Evolutionary conservation across 768 basidiomycete species (phyloP).

Genomic region (Dioszegia hungarica): DNA sequence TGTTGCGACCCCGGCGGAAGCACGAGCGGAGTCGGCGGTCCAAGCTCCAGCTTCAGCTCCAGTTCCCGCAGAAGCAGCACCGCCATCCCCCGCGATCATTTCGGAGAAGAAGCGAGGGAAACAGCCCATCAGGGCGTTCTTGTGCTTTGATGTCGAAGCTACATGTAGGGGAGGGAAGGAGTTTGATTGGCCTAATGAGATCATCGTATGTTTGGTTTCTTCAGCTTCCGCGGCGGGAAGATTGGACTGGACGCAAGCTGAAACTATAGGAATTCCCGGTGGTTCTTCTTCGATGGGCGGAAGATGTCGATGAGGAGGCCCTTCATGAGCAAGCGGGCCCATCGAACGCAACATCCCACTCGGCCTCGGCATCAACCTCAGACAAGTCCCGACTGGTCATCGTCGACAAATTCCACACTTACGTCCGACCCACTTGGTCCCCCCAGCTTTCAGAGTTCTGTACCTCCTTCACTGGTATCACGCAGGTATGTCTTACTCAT

Average conservation of each 20-base stretch:
- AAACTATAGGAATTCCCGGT: conserved; percentile 80
- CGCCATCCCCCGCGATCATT: not conserved
- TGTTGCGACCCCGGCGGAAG: too few relatives aligned
- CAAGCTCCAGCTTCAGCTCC: not conserved
- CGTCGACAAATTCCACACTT: conserved; percentile 77
- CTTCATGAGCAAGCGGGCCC: not conserved
- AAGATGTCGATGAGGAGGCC: not conserved
- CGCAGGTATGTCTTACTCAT: conserved; percentile 61
- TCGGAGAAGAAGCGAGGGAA: conserved; percentile 11
- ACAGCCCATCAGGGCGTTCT: conserved; percentile 63
- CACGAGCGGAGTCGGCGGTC: too few relatives aligned
- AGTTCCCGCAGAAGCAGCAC: not conserved
- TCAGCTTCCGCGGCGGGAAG: not conserved
- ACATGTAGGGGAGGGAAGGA: conserved; percentile 55
- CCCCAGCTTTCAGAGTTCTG: conserved; percentile 80
- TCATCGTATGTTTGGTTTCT: conserved; percentile 64
- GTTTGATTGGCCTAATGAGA: conserved; percentile 88
- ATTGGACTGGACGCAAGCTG: too few relatives aligned
- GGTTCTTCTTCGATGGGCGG: conserved; percentile 71
- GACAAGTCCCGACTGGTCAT: conserved; percentile 38
- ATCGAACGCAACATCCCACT: not conserved
- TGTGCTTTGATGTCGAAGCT: conserved; percentile 68
- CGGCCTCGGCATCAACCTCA: not conserved
- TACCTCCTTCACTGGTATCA: conserved; percentile 80
- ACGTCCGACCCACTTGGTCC: conserved; percentile 81